phyloP scores from a whole-genome alignment of 129 eudicot genomes.

The Cynara cardunculus region DNA sequence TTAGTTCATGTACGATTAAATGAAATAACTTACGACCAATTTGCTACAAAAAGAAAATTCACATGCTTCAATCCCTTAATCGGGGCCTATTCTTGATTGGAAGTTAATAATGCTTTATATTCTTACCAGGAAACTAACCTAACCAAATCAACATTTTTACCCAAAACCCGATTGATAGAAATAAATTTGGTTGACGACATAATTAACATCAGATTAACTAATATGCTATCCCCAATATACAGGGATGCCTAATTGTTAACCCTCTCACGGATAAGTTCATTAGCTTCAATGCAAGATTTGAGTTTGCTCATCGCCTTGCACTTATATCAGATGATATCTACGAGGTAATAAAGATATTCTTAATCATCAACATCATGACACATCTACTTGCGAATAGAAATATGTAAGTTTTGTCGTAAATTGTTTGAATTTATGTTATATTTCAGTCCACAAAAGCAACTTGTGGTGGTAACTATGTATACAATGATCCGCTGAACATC shows the following conservation, averaged over 20 bases:
- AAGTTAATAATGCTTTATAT: neutral
- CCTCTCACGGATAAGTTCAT: constrained; percentile 14
- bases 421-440: neutral
- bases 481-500: constrained; percentile 9
- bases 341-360: constrained; percentile 13
- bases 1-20: neutral
- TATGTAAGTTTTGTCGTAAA: neutral
- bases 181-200: neutral
- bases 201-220: neutral
- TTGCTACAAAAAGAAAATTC: neutral
- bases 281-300: constrained; percentile 20
- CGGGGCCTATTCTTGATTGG: neutral
- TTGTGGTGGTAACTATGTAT: constrained; percentile 25
- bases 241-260: constrained; percentile 26
- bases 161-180: neutral
- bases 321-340: constrained; percentile 33
- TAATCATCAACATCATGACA: neutral
- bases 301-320: constrained; percentile 24
- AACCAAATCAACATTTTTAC: neutral
- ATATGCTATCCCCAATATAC: neutral
- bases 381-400: neutral
- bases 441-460: constrained; percentile 23
- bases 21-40: neutral
- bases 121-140: neutral
- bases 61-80: neutral